These are phyloP conservation scores for Isabelozyma gotoi DNA, from an alignment of 805 yeast species.

Conservation along the genomic window DNA sequence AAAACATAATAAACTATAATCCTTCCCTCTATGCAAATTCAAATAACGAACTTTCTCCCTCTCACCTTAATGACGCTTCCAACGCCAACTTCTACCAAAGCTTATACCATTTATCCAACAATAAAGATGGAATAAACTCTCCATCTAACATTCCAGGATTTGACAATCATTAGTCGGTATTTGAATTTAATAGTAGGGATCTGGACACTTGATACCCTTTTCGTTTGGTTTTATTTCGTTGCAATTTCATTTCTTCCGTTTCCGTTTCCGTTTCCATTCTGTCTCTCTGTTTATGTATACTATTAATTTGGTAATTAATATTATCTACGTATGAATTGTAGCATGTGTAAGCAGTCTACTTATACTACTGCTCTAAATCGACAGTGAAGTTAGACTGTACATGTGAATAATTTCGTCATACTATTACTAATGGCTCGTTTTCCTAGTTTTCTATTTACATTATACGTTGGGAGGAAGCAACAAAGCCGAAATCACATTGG, in stretches of 20 bases:
- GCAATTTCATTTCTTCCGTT: neutral
- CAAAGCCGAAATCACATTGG: slow-evolving; percentile 69
- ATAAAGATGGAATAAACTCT: neutral
- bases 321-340: too few species aligned
- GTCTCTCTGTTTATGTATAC: too few species aligned
- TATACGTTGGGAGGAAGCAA: slow-evolving; percentile 67
- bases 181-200: neutral
- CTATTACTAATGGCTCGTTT: too few species aligned
- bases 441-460: too few species aligned
- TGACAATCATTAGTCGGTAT: neutral
- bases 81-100: slow-evolving; percentile 1
- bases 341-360: too few species aligned
- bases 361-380: too few species aligned
- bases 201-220: neutral
- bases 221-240: neutral
- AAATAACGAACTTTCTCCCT: slow-evolving; percentile 14
- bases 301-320: too few species aligned
- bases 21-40: slow-evolving; percentile 13
- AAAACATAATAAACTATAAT: slow-evolving; percentile 22
- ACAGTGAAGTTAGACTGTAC: too few species aligned
- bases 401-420: too few species aligned
- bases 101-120: neutral
- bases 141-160: neutral
- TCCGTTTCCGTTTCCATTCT: neutral
- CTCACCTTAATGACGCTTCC: slow-evolving; percentile 3